Evolutionary conservation across 2,329 filamentous ascomycete species (phyloP).

Genomic region (Fusarium pseudograminearum): DNA sequence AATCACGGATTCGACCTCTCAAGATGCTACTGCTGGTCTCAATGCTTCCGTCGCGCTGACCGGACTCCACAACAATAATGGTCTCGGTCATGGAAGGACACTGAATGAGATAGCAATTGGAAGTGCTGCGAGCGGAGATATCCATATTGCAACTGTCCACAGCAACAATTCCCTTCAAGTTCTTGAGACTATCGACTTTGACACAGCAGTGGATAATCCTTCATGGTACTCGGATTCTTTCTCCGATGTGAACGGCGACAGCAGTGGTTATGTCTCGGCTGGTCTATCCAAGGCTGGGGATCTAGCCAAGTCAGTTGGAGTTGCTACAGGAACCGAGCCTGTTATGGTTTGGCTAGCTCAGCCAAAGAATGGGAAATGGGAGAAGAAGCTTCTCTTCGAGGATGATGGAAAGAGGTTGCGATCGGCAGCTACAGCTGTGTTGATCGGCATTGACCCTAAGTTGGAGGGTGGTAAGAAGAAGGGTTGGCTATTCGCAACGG

Average conservation of each 20-base stretch:
- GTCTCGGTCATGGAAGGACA: conserved; percentile 62
- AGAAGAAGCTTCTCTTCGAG: conserved; percentile 64
- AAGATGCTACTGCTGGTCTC: conserved; percentile 41
- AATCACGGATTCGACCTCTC: conserved; percentile 52
- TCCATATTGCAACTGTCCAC: conserved; percentile 58
- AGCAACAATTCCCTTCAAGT: conserved; percentile 47
- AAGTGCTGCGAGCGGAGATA: conserved; percentile 58
- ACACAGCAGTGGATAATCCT: conserved; percentile 67
- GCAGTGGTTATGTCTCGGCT: conserved; percentile 65
- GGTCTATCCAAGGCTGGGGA: conserved; percentile 60
- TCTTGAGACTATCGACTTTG: conserved; percentile 54
- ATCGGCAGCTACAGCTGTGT: conserved; percentile 62
- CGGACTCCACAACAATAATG: conserved; percentile 67
- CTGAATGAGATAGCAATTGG: conserved; percentile 57
- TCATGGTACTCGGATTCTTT: conserved; percentile 68
- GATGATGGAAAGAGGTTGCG: conserved; percentile 67
- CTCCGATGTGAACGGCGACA: conserved; percentile 50
- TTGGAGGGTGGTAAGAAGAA: conserved; percentile 58
- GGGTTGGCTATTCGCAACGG: conserved; percentile 70
- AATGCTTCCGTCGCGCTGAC: conserved; percentile 57
- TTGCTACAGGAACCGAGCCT: conserved; percentile 56
- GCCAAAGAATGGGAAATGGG: conserved; percentile 51
- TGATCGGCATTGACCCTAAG: conserved; percentile 65
- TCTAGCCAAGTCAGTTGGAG: conserved; percentile 49
- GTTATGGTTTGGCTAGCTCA: conserved; percentile 60